These are phyloP conservation scores for Excoecaria agallocha DNA, from an alignment of 345 rosid genomes.

Conservation along the genomic window DNA sequence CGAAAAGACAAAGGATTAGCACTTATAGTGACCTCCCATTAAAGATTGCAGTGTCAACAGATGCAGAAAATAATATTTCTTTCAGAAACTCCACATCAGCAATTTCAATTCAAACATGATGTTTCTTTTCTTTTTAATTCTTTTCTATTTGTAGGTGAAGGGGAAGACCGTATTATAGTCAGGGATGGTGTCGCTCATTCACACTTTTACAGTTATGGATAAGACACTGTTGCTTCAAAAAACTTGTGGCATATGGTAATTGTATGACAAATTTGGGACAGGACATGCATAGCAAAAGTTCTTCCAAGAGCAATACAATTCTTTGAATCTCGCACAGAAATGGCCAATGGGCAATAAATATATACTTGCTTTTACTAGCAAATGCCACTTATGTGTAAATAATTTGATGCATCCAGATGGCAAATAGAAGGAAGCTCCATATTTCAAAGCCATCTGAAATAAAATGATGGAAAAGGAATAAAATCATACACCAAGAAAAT, in stretches of 20 bases:
- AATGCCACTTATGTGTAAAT: background rate
- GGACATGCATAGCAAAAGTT: background rate
- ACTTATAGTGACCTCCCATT: background rate
- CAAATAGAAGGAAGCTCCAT: conserved; percentile 1
- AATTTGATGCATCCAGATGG: background rate
- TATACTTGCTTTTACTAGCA: background rate
- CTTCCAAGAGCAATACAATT: background rate
- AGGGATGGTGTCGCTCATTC: background rate
- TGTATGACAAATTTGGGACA: background rate
- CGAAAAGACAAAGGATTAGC: conserved; percentile 15
- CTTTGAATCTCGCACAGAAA: background rate
- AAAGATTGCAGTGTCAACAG: background rate
- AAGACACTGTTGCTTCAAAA: background rate
- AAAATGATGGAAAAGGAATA: conserved; percentile 1
- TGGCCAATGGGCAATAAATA: background rate
- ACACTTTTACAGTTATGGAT: background rate
- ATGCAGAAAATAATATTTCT: conserved; percentile 1
- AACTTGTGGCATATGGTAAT: background rate
- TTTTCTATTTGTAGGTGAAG: background rate
- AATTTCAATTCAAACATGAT: background rate
- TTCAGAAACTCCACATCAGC: background rate
- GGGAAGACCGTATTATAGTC: background rate
- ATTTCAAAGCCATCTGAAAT: conserved; percentile 9
- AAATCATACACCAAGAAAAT: conserved; percentile 9
- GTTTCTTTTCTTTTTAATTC: background rate